Evolutionary conservation across 352 stramenopile genomes (phyloP).

Genomic region (Globisporangium camurandrum): DNA sequence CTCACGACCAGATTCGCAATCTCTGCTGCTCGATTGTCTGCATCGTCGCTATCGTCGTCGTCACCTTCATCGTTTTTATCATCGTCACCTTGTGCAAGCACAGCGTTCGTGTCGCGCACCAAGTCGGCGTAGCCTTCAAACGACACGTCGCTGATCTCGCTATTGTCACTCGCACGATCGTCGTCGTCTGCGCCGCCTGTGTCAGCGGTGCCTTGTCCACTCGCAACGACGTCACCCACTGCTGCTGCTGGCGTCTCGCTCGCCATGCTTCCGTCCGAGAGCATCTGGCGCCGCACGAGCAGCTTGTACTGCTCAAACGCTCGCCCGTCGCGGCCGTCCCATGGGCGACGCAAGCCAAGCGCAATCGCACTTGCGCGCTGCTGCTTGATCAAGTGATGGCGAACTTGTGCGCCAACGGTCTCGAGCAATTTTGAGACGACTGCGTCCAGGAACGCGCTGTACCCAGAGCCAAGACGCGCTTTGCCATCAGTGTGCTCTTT

Average conservation of each 20-base stretch:
- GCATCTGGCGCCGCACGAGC: constrained; percentile 31
- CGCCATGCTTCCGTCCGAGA: constrained; percentile 21
- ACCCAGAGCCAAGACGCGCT: constrained; percentile 35
- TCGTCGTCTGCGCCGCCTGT: constrained; percentile 6
- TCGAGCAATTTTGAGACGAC: constrained; percentile 49
- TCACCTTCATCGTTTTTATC: constrained; percentile 18
- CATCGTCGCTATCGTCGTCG: constrained; percentile 16
- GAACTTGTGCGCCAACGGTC: constrained; percentile 39
- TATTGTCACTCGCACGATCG: constrained; percentile 46
- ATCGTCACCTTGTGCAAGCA: constrained; percentile 1
- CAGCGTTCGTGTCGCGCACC: constrained; percentile 17
- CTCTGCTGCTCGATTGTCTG: constrained; percentile 16
- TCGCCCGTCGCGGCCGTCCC: constrained; percentile 48
- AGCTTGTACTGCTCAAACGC: constrained; percentile 60
- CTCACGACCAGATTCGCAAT: constrained; percentile 39
- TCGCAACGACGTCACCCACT: not conserved
- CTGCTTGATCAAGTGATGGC: constrained; percentile 43
- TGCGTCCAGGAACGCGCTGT: constrained; percentile 48
- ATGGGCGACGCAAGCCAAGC: constrained; percentile 49
- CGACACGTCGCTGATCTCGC: constrained; percentile 65
- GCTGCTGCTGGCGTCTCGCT: constrained; percentile 1
- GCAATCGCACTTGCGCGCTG: constrained; percentile 56
- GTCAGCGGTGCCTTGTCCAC: no score
- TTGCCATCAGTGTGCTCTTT: constrained; percentile 40
- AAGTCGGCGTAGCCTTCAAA: constrained; percentile 63